A percentile compares a stretch with the other conserved stretches of the same genome.
Evolutionary conservation across 1,284 basidiomycete species (phyloP).

Genomic region (Chalciporus sp.): DNA sequence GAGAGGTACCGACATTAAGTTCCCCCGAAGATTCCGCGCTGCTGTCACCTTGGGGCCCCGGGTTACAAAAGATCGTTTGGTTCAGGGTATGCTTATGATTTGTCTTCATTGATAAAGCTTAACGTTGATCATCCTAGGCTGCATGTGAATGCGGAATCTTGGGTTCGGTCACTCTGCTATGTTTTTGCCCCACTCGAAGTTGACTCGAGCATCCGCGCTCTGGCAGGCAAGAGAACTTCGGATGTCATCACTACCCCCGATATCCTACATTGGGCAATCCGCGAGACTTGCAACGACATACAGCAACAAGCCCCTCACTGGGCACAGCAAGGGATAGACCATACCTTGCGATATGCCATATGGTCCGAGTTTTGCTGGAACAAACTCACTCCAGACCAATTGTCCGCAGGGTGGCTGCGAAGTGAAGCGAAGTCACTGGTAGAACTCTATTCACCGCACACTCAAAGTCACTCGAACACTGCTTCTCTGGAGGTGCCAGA

Average conservation of each 20-base stretch:
- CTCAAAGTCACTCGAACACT: not conserved
- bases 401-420: conserved; percentile 40
- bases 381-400: conserved; percentile 1
- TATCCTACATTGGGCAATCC: conserved; percentile 49
- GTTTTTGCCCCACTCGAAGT: conserved; percentile 54
- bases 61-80: conserved; percentile 54
- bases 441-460: conserved; percentile 38
- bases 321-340: conserved; percentile 51
- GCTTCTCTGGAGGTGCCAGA: conserved; percentile 12
- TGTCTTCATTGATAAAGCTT: not conserved
- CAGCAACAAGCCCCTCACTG: conserved; percentile 43
- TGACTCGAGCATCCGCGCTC: conserved; percentile 41
- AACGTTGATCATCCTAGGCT: conserved; percentile 32
- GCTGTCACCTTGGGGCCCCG: conserved; percentile 56
- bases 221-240: conserved; percentile 9
- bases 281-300: conserved; percentile 47
- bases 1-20: conserved; percentile 55
- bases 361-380: conserved; percentile 30
- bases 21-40: conserved; percentile 48
- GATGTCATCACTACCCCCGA: conserved; percentile 32
- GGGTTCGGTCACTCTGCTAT: conserved; percentile 51
- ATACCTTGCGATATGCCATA: conserved; percentile 34
- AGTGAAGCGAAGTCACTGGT: conserved; percentile 42
- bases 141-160: conserved; percentile 54
- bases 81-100: conserved; percentile 44